Conservation (phyloP, 371 early-diverging fungal genomes). For the Cokeromyces recurvatus region DNA sequence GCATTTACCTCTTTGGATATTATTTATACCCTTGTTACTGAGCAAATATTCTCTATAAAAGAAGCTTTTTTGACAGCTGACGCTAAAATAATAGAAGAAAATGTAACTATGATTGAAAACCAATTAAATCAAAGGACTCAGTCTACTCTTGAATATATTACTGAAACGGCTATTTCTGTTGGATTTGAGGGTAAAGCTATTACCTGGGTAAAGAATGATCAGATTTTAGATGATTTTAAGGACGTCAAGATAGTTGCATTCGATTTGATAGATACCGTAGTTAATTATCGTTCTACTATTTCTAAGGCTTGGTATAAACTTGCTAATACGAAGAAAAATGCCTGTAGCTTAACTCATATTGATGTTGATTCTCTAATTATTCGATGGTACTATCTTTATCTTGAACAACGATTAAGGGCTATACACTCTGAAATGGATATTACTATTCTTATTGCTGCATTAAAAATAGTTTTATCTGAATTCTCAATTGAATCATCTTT, state of each 20-base stretch:
- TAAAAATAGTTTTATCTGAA: slow-evolving; percentile 22
- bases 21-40: slow-evolving; percentile 18
- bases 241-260: slow-evolving; percentile 34
- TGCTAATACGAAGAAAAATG: slow-evolving; percentile 1
- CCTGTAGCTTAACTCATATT: slow-evolving; percentile 9
- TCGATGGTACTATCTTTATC: slow-evolving; percentile 33
- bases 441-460: slow-evolving; percentile 16
- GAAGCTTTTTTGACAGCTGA: slow-evolving; percentile 11
- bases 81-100: slow-evolving; percentile 11
- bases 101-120: slow-evolving; percentile 11
- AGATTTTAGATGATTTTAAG: slow-evolving; percentile 28
- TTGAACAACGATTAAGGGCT: slow-evolving; percentile 13
- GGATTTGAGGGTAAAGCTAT: slow-evolving; percentile 39
- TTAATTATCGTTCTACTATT: slow-evolving; percentile 27
- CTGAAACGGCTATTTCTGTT: slow-evolving; percentile 22
- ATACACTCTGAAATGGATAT: slow-evolving; percentile 15
- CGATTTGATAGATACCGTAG: slow-evolving; percentile 32
- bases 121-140: slow-evolving; percentile 22
- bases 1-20: slow-evolving; percentile 25
- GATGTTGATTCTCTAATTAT: slow-evolving; percentile 18
- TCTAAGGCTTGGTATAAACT: slow-evolving; percentile 17
- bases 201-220: slow-evolving; percentile 32
- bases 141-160: slow-evolving; percentile 18
- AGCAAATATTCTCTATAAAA: slow-evolving; percentile 17
- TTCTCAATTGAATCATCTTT: slow-evolving; percentile 17